A percentile compares a stretch with the other conserved stretches of the same genome.
phyloP scores from a whole-genome alignment of 31 red algal species.

The Odonthalia washingtoniensis region DNA sequence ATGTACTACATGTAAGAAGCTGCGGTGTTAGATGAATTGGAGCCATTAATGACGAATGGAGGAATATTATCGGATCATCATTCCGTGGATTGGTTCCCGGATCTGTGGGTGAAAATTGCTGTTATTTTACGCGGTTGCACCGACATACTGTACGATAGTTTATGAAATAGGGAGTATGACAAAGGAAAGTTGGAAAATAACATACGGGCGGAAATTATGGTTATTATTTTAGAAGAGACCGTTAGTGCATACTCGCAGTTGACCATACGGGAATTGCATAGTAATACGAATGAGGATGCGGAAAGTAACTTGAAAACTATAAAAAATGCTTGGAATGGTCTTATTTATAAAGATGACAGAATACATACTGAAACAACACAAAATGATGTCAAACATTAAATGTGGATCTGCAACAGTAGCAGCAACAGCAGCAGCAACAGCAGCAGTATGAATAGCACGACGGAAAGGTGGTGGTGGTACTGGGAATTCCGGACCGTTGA shows the following conservation, averaged over 20 bases:
- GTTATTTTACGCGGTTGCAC: conserved; percentile 71
- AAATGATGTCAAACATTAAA: too few species aligned
- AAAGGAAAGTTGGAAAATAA: conserved; percentile 75
- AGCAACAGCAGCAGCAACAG: too few species aligned
- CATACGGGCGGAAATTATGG: conserved; percentile 88
- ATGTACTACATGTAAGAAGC: conserved; percentile 77
- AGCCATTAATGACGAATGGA: conserved; percentile 67
- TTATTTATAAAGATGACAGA: too few species aligned
- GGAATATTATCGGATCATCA: conserved; percentile 85
- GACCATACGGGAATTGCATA: conserved; percentile 40
- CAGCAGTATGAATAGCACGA: too few species aligned
- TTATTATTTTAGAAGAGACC: conserved; percentile 83
- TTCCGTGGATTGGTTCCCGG: conserved; percentile 86
- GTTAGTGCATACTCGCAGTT: conserved; percentile 51
- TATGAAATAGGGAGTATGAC: conserved; percentile 71
- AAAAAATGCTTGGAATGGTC: conserved; percentile 39
- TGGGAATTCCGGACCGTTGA: too few species aligned
- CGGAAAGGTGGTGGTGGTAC: too few species aligned
- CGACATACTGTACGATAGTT: conserved; percentile 76
- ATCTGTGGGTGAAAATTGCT: conserved; percentile 80
- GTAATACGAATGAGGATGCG: conserved; percentile 34
- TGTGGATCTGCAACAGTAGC: too few species aligned
- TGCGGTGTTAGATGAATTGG: conserved; percentile 73
- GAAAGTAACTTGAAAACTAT: conserved; percentile 28
- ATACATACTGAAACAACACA: too few species aligned